Evolutionary conservation across 192 early-diverging fungal species (phyloP), one percentile per base, ranked within the genome.

Genomic region (Coemansia sp.): DNA sequence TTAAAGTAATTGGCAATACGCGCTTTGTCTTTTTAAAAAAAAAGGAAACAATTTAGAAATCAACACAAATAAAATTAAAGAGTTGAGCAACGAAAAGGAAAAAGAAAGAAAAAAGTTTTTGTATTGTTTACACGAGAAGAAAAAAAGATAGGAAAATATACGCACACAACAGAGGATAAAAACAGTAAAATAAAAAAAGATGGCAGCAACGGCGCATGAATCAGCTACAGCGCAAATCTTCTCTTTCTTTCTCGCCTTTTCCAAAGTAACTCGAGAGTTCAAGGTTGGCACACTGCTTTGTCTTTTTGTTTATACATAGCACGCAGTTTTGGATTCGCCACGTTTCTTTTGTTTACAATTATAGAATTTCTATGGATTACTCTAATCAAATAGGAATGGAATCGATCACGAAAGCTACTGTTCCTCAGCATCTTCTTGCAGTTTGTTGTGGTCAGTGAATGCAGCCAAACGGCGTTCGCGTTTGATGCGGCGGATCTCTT

Each of bases 401-500:
- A 43, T 43, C 18, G 15, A 7, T 70, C 58, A 21, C 13, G n/a
- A 40, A 37, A 51, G 23, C 3, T 10, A 26, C 25, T 26, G 21
- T 23, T 40, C 60, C 18, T 66, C 33, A 4, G 53, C 52, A n/a
- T 61, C 49, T 0, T 71, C 43, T 13, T 67, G 31, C 21, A 52
- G 39, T 43, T 64, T 66, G 65, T 69, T 59, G 52, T 72, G 64
- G 18, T 67, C 39, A 3, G 60, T 35, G 67, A 75, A 81, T 9
- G 78, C 78, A 6, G 33, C 31, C 51, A 59, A 49, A 3, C 78
- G 58, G 15, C 78, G 66, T 20, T 81, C 73, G 12, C 70, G 69
- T 60, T 81, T 81, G 66, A 81, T 81, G 7, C 73, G 66, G 10
- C 78, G 73, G 55, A 81, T 81, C 18, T 75, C 66, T 15, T 81